phyloP scores from a whole-genome alignment of 768 basidiomycete genomes.

The Infundibulicybe gibba region DNA sequence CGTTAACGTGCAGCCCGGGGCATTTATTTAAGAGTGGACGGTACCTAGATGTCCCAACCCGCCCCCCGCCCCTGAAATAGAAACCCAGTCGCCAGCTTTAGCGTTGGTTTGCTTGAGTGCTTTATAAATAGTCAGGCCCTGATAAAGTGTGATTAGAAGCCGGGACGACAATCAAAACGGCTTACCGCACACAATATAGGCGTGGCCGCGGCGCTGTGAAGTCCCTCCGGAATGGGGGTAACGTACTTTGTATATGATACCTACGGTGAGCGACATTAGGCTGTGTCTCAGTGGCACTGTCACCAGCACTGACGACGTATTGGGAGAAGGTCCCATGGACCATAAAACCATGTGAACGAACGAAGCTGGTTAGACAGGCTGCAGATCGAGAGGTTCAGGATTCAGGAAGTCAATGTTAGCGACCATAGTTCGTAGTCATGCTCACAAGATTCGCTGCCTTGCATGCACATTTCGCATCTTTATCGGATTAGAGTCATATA shows the following conservation, averaged over 20 bases:
- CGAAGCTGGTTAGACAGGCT: constrained; percentile 45
- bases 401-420: neutral
- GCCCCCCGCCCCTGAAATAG: constrained; percentile 73
- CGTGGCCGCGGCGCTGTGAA: constrained; percentile 61
- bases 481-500: neutral
- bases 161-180: neutral
- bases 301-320: constrained; percentile 42
- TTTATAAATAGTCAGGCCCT: constrained; percentile 81
- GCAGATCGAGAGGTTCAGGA: constrained; percentile 1
- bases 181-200: constrained; percentile 75
- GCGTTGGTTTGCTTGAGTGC: constrained; percentile 65
- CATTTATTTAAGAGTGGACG: neutral
- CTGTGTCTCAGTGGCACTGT: too few species aligned
- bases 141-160: too few species aligned
- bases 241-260: constrained; percentile 64
- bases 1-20: neutral
- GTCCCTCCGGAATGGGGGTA: constrained; percentile 68
- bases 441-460: constrained; percentile 51
- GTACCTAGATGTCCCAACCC: constrained; percentile 76
- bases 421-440: neutral
- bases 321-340: constrained; percentile 71
- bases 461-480: constrained; percentile 69
- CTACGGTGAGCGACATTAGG: constrained; percentile 16
- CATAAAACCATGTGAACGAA: constrained; percentile 53
- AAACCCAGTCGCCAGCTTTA: constrained; percentile 65